phyloP scores from a whole-genome alignment of 805 yeast species.

The Maudiozyma pseudohumilis region DNA sequence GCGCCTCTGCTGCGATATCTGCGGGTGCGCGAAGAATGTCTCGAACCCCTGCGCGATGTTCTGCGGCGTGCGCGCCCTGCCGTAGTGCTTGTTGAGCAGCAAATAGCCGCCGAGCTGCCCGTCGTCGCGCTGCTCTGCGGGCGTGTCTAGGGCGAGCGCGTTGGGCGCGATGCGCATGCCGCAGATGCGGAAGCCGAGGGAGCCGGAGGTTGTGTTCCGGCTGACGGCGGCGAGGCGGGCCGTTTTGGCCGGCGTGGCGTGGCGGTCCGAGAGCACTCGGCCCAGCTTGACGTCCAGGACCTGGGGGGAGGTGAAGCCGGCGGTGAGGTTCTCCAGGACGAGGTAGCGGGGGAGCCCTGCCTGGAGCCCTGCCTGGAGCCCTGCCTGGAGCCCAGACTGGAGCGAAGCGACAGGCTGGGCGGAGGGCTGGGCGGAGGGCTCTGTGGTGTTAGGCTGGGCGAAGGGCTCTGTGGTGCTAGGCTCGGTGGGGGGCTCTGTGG shows the following conservation, averaged over 20 bases:
- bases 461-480: too few species aligned
- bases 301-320: conserved; percentile 56
- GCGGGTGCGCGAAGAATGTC: conserved; percentile 35
- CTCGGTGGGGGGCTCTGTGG: too few species aligned
- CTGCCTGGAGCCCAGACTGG: too few species aligned
- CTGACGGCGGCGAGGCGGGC: conserved; percentile 56
- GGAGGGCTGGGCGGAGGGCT: too few species aligned
- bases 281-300: conserved; percentile 84
- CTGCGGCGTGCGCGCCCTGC: conserved; percentile 43
- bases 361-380: too few species aligned
- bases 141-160: conserved; percentile 12
- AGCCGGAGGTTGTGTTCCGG: conserved; percentile 67
- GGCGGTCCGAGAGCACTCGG: conserved; percentile 52
- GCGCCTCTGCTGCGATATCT: conserved; percentile 27
- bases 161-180: conserved; percentile 60
- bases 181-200: conserved; percentile 66
- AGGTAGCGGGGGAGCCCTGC: conserved; percentile 29
- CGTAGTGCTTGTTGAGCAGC: conserved; percentile 57
- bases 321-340: conserved; percentile 61
- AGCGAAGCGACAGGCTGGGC: too few species aligned
- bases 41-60: conserved; percentile 39
- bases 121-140: conserved; percentile 7
- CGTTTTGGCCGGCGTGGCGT: conserved; percentile 48
- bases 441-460: too few species aligned
- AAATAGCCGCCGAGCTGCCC: conserved; percentile 35